phyloP scores from a whole-genome alignment of 2,329 filamentous ascomycete species.

The Biscogniauxia marginata region DNA sequence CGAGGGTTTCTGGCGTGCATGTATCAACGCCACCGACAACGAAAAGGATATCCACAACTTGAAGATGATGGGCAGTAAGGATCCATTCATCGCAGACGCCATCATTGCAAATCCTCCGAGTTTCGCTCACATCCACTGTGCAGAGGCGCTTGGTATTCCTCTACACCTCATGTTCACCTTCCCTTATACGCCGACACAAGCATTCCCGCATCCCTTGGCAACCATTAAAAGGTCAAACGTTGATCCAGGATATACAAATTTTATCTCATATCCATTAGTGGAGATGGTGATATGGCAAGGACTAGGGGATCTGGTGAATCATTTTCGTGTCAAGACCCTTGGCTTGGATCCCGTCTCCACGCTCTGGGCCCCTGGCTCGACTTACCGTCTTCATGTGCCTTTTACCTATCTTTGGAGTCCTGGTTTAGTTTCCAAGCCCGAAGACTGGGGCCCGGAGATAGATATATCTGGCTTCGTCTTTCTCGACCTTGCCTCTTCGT shows the following conservation, averaged over 20 bases:
- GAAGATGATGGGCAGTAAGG: conserved; percentile 62
- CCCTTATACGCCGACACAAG: conserved; percentile 72
- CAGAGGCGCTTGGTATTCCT: conserved; percentile 74
- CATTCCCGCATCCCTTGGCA: conserved; percentile 75
- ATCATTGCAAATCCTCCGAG: conserved; percentile 83
- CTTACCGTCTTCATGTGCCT: conserved; percentile 71
- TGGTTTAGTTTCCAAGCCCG: conserved; percentile 62
- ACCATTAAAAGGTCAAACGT: conserved; percentile 73
- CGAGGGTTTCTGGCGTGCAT: conserved; percentile 77
- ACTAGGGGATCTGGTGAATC: conserved; percentile 74
- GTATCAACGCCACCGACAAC: conserved; percentile 71
- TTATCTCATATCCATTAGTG: conserved; percentile 76
- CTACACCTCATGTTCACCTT: conserved; percentile 89
- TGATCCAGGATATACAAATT: conserved; percentile 72
- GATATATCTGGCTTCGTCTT: conserved; percentile 80
- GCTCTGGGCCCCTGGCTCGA: conserved; percentile 72
- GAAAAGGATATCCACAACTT: conserved; percentile 59
- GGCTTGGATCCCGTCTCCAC: conserved; percentile 72
- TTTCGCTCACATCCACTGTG: conserved; percentile 77
- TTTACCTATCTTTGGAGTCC: conserved; percentile 74
- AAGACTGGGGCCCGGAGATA: conserved; percentile 67
- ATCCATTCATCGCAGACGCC: conserved; percentile 68
- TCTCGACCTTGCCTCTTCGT: conserved; percentile 64
- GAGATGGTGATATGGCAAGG: conserved; percentile 93
- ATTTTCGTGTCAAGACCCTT: conserved; percentile 67